These are phyloP conservation scores for Auricularia cornea DNA, from an alignment of 768 basidiomycete species.

Conservation along the genomic window DNA sequence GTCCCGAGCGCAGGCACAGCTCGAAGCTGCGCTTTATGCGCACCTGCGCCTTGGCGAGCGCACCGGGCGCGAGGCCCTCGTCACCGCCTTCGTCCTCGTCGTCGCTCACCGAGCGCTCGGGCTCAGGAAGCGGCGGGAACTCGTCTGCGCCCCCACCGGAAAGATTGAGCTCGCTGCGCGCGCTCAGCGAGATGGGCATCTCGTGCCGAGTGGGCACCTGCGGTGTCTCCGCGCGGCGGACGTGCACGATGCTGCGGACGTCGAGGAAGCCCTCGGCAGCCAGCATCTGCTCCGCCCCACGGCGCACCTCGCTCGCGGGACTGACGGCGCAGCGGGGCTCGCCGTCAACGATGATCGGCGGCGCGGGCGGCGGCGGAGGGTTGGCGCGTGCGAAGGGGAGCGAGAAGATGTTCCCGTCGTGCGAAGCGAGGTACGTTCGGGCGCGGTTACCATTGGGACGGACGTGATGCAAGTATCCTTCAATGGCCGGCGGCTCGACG, in stretches of 20 bases:
- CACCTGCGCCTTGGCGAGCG: conserved; percentile 35
- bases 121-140: conserved; percentile 24
- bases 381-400: conserved; percentile 43
- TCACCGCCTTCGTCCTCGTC: conserved; percentile 61
- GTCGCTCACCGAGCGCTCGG: conserved; percentile 41
- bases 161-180: conserved; percentile 29
- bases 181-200: not conserved
- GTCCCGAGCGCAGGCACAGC: conserved; percentile 59
- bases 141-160: conserved; percentile 20
- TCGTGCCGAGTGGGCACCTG: not conserved
- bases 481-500: conserved; percentile 70
- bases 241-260: conserved; percentile 54
- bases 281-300: conserved; percentile 58
- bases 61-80: conserved; percentile 31
- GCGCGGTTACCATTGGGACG: conserved; percentile 43
- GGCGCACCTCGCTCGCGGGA: conserved; percentile 44
- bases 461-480: conserved; percentile 78
- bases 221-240: conserved; percentile 45
- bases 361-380: conserved; percentile 64
- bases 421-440: conserved; percentile 60
- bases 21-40: conserved; percentile 70
- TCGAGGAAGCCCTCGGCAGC: conserved; percentile 63
- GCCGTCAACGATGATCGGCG: conserved; percentile 22
- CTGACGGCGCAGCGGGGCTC: conserved; percentile 18
- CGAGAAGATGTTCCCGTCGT: conserved; percentile 66